Evolutionary conservation across 2,329 filamentous ascomycete genomes (phyloP).

Genomic region (Biscogniauxia marginata): DNA sequence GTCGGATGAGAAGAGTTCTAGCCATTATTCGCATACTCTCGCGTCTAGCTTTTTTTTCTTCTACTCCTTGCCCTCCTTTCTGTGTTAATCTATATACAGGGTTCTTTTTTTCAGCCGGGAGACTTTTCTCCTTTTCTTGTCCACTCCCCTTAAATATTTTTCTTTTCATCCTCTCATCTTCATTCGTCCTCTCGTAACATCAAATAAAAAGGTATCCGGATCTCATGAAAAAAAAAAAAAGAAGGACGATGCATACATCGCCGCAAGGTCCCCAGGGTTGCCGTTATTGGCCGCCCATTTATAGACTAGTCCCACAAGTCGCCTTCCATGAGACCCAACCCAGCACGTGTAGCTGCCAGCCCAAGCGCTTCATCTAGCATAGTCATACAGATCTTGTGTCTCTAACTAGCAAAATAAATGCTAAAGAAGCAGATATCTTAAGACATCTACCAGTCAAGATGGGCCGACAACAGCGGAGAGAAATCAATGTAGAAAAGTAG

Average conservation of each 20-base stretch:
- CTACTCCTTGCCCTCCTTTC: background rate
- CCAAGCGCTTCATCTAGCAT: conserved; percentile 9
- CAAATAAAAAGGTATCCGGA: background rate
- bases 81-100: background rate
- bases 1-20: background rate
- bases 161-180: background rate
- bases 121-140: background rate
- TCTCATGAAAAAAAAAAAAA: background rate
- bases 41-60: background rate
- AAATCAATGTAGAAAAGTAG: conserved; percentile 11
- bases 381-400: conserved; percentile 10
- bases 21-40: background rate
- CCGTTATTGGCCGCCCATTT: background rate
- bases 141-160: too few species aligned
- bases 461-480: conserved; percentile 7
- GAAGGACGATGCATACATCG: background rate
- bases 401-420: conserved; percentile 7
- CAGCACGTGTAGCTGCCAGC: background rate
- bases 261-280: background rate
- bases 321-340: conserved; percentile 1
- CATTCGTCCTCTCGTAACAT: background rate
- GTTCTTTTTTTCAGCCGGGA: background rate
- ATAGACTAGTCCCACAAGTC: conserved; percentile 1
- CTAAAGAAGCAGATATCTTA: conserved; percentile 6
- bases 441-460: conserved; percentile 9